Evolutionary conservation across 805 yeast genomes (phyloP), one percentile per base, ranked within the genome.

Genomic region (Metschnikowia baotianmanensis): DNA sequence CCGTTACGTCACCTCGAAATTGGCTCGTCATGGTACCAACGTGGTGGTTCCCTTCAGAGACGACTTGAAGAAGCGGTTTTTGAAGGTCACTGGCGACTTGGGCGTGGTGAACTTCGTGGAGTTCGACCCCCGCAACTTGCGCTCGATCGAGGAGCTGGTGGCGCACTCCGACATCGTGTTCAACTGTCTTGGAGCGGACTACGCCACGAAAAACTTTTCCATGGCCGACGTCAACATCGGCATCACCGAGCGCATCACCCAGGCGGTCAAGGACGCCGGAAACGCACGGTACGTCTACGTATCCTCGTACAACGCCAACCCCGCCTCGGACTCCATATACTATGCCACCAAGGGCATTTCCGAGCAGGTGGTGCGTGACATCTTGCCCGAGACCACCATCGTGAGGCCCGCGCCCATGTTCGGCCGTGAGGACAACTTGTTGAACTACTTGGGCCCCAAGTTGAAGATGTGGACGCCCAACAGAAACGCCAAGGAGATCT

Each of bases 61-160:
- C 58, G 90, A 83, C 55, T 72, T 81, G 72, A 77, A 81, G 57
- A 82, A 75, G 63, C 76, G 95, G 55, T 86, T 83, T 57, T 71
- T 87, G 53, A 87, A 86, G 67, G 86, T 84, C 40, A 74, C 82
- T 34, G 96, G 96, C 33, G 96, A 87, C 62, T 76, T 86, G 50
- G 96, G 96, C 23, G 95, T 87, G 31, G 88, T 87, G 22, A 84
- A 83, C 65, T 82, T 80, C 61, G 78, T 85, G 48, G 96, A 87
- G 63, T 78, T 85, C 55, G 96, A 87, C 61, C 69, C 87, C 48
- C 74, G 96, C 63, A 87, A 87, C 68, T 51, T 84, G 54, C 68
- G 81, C 56, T 78, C 88, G 11, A 81, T 87, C 48, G 85, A 84
- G 59, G 86, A 84, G 50, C 69, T 86, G 9, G 87, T 87, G 31